Evolutionary conservation across 176 grass and related monocot species (phyloP).

Genomic region (Dactylis glomerata): DNA sequence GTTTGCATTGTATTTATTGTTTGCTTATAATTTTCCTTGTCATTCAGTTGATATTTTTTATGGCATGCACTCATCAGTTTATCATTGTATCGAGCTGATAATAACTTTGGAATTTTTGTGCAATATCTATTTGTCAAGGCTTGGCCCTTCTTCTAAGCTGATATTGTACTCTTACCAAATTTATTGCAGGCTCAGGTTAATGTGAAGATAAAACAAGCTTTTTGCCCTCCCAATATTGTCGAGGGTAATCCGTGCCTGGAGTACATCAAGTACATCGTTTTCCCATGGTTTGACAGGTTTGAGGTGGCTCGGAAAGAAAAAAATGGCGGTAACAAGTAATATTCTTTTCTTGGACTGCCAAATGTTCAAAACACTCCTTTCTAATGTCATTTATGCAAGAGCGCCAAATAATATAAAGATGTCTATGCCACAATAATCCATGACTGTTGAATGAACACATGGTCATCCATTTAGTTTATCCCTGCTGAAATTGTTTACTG

Average conservation of each 20-base stretch:
- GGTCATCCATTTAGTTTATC: neutral
- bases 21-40: neutral
- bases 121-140: neutral
- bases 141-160: neutral
- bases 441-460: neutral
- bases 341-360: slow-evolving; percentile 7
- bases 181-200: slow-evolving; percentile 74
- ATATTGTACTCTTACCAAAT: neutral
- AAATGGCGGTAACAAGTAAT: slow-evolving; percentile 85
- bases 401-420: neutral
- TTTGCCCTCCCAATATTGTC: slow-evolving; percentile 72
- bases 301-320: slow-evolving; percentile 62
- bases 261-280: slow-evolving; percentile 85
- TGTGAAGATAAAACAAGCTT: slow-evolving; percentile 93
- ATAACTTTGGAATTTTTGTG: neutral
- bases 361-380: neutral
- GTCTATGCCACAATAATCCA: neutral
- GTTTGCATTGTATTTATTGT: neutral
- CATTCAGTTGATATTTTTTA: neutral
- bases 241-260: slow-evolving; percentile 89
- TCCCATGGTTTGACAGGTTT: slow-evolving; percentile 85
- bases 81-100: neutral
- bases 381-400: neutral
- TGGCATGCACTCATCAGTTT: neutral
- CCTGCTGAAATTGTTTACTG: neutral